Base-by-base conservation (phyloP, 345 rosid genomes). In the Pugionium dolabratum region DNA sequence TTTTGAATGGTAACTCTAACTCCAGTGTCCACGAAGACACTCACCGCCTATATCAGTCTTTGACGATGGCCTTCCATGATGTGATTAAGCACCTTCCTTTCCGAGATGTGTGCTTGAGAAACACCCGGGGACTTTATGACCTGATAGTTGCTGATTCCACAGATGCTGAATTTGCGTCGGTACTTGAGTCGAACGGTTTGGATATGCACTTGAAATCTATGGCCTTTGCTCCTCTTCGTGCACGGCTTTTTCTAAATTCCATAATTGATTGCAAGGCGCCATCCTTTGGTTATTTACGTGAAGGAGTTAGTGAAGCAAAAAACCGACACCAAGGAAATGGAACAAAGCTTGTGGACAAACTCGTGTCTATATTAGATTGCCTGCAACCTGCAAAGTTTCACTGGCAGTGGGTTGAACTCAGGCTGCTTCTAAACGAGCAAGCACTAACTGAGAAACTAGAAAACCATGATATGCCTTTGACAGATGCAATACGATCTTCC, bases 321-420 rank as follows among this genome's bases (percentile, higher is more conserved):
- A 44, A n/a, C 49, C 82, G 76, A 49, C 79, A 70, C 66, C 73
- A 67, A 30, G 95, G 84, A 71, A 83, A 63, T 64, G 88, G 78
- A 70, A 65, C 84, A 18, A 95, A 83, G 82, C 94, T 91, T 59
- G 76, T 79, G 60, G 96, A 95, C 80, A 87, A 79, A 79, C 83
- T 95, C 67, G 97, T 95, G 25, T 75, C 76, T 70, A 85, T 85
- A 28, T 74, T 95, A 74, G 91, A 95, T 71, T 71, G 85, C 45
- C 78, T 95, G 64, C 99, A 91, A 69, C 97, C 99, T 73, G 98
- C 98, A 25, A 95, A 89, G 70, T 95, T 95, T 71, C 97, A 86
- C 76, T 95, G 99, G 99, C 99, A 95, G 76, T 95, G 97, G 97
- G 80, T 95, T 76, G 99, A 95, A 78, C 95, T 91, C 56, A 82